phyloP scores from a whole-genome alignment of 2,329 filamentous ascomycete genomes.

The Fusarium lateritium region DNA sequence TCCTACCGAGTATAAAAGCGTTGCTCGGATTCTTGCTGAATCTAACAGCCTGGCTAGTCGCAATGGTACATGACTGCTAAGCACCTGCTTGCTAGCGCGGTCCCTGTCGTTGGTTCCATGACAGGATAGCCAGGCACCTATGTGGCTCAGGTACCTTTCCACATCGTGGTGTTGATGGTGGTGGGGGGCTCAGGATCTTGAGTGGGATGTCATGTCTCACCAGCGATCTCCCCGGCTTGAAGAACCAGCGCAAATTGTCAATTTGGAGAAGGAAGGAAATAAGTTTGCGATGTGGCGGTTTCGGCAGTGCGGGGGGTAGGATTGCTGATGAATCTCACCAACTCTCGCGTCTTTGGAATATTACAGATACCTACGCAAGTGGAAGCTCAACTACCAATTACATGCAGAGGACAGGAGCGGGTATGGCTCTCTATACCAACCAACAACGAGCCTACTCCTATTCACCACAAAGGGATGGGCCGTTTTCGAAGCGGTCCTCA shows the following conservation, averaged over 20 bases:
- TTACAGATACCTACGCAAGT: neutral
- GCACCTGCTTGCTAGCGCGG: constrained; percentile 6
- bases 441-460: neutral
- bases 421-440: neutral
- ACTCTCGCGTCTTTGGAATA: constrained; percentile 9
- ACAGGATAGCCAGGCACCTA: constrained; percentile 8
- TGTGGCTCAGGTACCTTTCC: neutral
- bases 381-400: constrained; percentile 2
- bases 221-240: constrained; percentile 23
- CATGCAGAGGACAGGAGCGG: neutral
- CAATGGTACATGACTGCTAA: constrained; percentile 11
- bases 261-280: constrained; percentile 14
- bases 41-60: constrained; percentile 16
- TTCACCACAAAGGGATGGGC: neutral
- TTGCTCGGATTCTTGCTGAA: constrained; percentile 26
- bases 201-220: constrained; percentile 28
- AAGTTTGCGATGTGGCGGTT: constrained; percentile 23
- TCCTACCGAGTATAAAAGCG: constrained; percentile 17
- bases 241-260: constrained; percentile 13
- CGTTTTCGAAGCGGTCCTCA: neutral
- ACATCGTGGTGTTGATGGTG: constrained; percentile 17
- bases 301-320: constrained; percentile 33
- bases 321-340: constrained; percentile 18
- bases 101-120: constrained; percentile 8
- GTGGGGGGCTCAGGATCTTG: constrained; percentile 21